Evolutionary conservation across 2,329 filamentous ascomycete species (phyloP), one percentile per base, ranked within the genome.

Genomic region (Penicillium sp.): DNA sequence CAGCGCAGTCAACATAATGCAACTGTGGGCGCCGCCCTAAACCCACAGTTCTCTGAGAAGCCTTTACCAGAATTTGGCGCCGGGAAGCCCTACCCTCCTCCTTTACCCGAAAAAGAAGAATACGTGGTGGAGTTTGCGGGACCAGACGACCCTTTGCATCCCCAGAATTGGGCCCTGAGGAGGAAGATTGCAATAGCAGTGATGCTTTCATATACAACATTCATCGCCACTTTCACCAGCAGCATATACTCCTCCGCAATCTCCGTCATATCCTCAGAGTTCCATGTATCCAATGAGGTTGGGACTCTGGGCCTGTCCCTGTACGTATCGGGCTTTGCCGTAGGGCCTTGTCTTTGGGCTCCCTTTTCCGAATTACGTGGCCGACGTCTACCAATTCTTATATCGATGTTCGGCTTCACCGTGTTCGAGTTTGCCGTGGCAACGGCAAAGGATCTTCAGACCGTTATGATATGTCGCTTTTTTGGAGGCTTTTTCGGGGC

Each of bases 81-180:
- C 27, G 78, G 78, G 1, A 83, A 82, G 57, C 72, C 78, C 5
- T 81, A 78, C 60, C 81, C 81, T 6, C 79, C 79, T 13, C 70
- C 67, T 0, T 62, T 83, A 13, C 79, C 79, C 6, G 75, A 75
- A n/a, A 71, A 73, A 53, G 79, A 82, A 59, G 78, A 81, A 50
- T 83, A 83, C 62, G 79, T 82, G 1, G 80, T 82, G 10, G 80
- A 89, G 68, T 95, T 95, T 64, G 86, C 91, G 59, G 90, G 89
- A 0, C 85, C 83, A 1, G 79, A 90, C 56, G 90, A 95, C 62
- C 89, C 89, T 2, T 65, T 91, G 52, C 89, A 95, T 69, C 86
- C 89, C 1, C 87, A 92, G 72, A 95, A 95, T 67, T 95, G 90
- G 90, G 79, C 87, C 0, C 64, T 87, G 46, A 81, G 74, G 65